A percentile compares a stretch with the other conserved stretches of the same genome.
Conservation (phyloP, 2,329 filamentous ascomycete species). For the Didymella arachidicola region DNA sequence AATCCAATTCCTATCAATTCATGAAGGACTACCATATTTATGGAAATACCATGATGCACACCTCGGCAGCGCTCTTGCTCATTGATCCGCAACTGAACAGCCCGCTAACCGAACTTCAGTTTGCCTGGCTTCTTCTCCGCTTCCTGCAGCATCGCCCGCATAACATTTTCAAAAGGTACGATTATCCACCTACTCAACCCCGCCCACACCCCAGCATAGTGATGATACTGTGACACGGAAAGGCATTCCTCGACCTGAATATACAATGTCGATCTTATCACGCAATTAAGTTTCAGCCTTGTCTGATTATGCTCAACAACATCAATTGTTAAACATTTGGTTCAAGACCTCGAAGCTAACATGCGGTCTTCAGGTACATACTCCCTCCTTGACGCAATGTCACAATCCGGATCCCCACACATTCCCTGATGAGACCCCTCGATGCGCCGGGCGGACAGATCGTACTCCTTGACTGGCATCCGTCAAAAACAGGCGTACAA, state of each 20-base stretch:
- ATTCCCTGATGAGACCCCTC: slow-evolving; percentile 65
- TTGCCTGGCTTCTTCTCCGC: not conserved
- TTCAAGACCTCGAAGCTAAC: slow-evolving; percentile 37
- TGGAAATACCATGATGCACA: slow-evolving; percentile 66
- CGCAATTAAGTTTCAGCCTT: slow-evolving; percentile 72
- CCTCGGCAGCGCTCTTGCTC: slow-evolving; percentile 16
- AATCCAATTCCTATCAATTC: slow-evolving; percentile 66
- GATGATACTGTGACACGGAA: slow-evolving; percentile 71
- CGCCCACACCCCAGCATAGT: slow-evolving; percentile 51
- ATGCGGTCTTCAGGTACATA: slow-evolving; percentile 43
- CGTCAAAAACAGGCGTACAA: slow-evolving; percentile 68
- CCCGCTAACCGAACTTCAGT: slow-evolving; percentile 32
- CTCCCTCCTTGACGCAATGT: slow-evolving; percentile 25
- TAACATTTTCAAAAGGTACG: slow-evolving; percentile 53
- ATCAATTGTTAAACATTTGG: slow-evolving; percentile 22
- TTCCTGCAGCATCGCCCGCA: not conserved
- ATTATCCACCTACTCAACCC: slow-evolving; percentile 18
- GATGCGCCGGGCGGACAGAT: slow-evolving; percentile 76
- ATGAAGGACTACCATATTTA: slow-evolving; percentile 61
- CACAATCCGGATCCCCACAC: slow-evolving; percentile 12
- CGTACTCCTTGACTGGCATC: slow-evolving; percentile 60
- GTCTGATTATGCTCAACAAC: slow-evolving; percentile 61
- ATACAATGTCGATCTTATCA: slow-evolving; percentile 68
- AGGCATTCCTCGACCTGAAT: slow-evolving; percentile 75
- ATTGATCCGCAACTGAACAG: slow-evolving; percentile 1